Evolutionary conservation across 2,329 filamentous ascomycete genomes (phyloP), one percentile per base, ranked within the genome.

Genomic region (Lecanicillium sp.): DNA sequence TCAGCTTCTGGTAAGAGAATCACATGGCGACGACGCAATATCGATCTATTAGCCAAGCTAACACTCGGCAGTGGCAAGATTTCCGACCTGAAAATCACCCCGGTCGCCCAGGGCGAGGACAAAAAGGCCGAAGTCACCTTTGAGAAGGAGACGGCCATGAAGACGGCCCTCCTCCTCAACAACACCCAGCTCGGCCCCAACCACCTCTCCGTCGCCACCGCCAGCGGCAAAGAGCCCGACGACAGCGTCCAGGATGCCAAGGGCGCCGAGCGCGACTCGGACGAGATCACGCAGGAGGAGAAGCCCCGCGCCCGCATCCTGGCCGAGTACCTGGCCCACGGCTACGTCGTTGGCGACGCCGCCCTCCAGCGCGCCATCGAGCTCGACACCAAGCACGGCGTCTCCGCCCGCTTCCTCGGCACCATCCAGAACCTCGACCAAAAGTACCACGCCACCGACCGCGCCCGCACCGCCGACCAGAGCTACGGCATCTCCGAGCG

Each of bases 271-370:
- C 71, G 69, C 44, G 71, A 77, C 57, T 66, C 65, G 37, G 72
- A 87, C 52, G 78, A 88, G 51, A 81, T 97, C 53, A 79, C 82
- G 12, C 92, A 98, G 60, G 92, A 98, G 65, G 88, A 97, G 71
- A 98, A 98, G 75, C 92, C 92, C 13, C 84, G 89, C 54, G 79
- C 85, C 29, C 87, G 92, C 53, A 95, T 98, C 61, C 65, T 96
- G 36, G 92, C 92, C 48, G 92, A 98, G 69, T 96, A 97, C 64
- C 83, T 98, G 25, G 89, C 92, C 10, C 87, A 96, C 54, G 92
- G 92, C 51, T 98, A 98, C 67, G 76, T 81, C 29, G 72, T 97
- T 48, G 88, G 77, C 20, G 77, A 81, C 41, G 70, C 63, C 19
- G 85, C 86, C 36, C 81, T 95, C 51, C 77, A 92, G 67, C 76